A percentile compares a stretch with the other conserved stretches of the same genome.
Conservation (phyloP, 2,329 filamentous ascomycete genomes). For the Apiospora arundinis region DNA sequence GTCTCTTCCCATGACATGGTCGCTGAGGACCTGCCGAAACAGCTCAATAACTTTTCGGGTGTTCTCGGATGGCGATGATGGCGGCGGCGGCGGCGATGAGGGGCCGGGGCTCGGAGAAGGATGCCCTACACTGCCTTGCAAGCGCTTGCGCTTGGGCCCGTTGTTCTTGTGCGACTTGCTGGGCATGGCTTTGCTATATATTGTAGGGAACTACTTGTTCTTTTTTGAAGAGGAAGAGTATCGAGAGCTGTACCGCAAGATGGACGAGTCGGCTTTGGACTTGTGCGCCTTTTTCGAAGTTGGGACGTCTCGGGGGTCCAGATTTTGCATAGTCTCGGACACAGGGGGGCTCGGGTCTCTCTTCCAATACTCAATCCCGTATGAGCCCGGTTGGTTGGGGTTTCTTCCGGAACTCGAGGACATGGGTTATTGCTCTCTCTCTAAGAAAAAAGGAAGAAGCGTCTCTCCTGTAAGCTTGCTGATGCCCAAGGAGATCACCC, state of each 20-base stretch:
- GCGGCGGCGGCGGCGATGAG: neutral
- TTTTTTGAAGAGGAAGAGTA: neutral
- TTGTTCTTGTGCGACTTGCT: neutral
- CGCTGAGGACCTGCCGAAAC: neutral
- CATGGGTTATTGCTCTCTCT: conserved; percentile 13
- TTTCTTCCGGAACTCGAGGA: neutral
- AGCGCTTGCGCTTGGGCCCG: neutral
- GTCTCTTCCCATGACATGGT: neutral
- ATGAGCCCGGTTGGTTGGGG: conserved; percentile 4
- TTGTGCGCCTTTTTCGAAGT: neutral
- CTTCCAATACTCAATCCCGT: conserved; percentile 20
- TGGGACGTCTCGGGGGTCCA: neutral
- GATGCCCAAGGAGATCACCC: conserved; percentile 3
- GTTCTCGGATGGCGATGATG: neutral
- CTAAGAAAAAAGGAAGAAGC: neutral
- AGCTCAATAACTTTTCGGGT: neutral
- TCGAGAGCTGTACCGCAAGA: conserved; percentile 6
- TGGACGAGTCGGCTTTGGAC: neutral
- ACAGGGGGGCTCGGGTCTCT: conserved; percentile 17
- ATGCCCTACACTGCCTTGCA: neutral
- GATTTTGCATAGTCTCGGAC: conserved; percentile 15
- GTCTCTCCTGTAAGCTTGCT: conserved; percentile 1
- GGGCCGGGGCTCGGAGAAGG: neutral
- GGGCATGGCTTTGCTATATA: neutral
- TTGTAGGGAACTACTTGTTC: neutral